These are phyloP conservation scores for Tuber brumale DNA, from an alignment of 495 filamentous ascomycete genomes.

Conservation along the genomic window DNA sequence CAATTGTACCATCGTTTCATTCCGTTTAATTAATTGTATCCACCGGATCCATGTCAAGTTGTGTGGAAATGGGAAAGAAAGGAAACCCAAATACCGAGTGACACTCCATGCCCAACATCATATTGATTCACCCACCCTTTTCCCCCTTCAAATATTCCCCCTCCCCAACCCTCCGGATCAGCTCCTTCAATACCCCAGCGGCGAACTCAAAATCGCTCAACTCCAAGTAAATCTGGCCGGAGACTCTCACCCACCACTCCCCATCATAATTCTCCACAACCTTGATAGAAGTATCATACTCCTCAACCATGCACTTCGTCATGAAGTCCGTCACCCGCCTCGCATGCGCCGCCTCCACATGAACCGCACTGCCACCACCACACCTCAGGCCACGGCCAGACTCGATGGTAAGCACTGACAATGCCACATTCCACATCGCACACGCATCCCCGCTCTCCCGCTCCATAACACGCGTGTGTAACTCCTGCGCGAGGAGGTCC, in stretches of 20 bases:
- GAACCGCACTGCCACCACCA: constrained; percentile 36
- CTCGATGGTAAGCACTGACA: constrained; percentile 54
- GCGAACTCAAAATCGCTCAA: constrained; percentile 69
- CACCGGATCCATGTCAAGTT: not conserved
- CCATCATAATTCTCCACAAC: constrained; percentile 53
- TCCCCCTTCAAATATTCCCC: constrained; percentile 47
- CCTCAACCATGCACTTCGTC: constrained; percentile 49
- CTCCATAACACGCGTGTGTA: constrained; percentile 68
- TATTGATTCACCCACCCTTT: not conserved
- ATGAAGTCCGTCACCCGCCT: constrained; percentile 52
- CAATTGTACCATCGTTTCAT: not conserved
- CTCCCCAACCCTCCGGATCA: constrained; percentile 55
- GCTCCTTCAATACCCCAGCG: constrained; percentile 53
- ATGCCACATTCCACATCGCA: constrained; percentile 59
- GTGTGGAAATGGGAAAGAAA: too few relatives aligned
- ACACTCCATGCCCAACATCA: not conserved
- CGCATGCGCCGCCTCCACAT: constrained; percentile 43
- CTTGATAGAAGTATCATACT: constrained; percentile 65
- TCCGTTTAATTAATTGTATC: not conserved
- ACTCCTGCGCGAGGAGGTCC: constrained; percentile 50
- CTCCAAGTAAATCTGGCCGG: constrained; percentile 74
- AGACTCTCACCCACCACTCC: constrained; percentile 63
- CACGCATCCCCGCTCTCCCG: constrained; percentile 42
- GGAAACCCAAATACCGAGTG: not conserved
- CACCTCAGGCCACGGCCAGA: not conserved